A percentile compares a stretch with the other conserved stretches of the same genome.
Conservation (phyloP, 495 filamentous ascomycete species). For the Ascodesmis nigricans region DNA sequence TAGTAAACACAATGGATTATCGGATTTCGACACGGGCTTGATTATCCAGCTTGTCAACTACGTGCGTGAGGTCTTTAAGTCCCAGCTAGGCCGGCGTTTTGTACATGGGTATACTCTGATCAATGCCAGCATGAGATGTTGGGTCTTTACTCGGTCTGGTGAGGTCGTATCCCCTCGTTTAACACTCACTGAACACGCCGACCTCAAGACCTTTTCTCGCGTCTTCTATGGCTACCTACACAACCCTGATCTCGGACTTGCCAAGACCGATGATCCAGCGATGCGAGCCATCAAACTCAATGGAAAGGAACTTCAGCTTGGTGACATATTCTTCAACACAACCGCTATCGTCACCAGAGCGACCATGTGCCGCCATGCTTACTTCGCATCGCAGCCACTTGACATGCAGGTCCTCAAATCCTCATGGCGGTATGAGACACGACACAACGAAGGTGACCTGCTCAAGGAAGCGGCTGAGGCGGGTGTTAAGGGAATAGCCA, state of each 20-base stretch:
- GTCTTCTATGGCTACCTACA: background rate
- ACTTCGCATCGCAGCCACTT: background rate
- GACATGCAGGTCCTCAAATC: background rate
- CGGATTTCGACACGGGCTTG: background rate
- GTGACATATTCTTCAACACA: background rate
- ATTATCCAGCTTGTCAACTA: constrained; percentile 1
- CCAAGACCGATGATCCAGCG: background rate
- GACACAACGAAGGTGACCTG: constrained; percentile 1
- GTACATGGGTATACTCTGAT: constrained; percentile 3
- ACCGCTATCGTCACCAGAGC: constrained; percentile 1
- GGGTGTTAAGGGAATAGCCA: background rate
- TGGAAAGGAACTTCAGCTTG: background rate
- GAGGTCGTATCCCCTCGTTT: background rate
- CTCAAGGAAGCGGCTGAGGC: background rate
- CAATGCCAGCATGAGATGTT: constrained; percentile 3
- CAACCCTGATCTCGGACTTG: background rate
- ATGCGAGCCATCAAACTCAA: background rate
- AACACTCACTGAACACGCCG: background rate
- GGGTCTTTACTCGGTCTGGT: constrained; percentile 5
- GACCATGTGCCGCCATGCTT: constrained; percentile 3
- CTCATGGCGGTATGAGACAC: background rate
- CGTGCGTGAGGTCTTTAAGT: background rate
- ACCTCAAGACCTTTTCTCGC: background rate
- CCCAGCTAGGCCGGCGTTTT: constrained; percentile 1
- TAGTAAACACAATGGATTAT: background rate